Evolutionary conservation across 2,329 filamentous ascomycete genomes (phyloP).

Genomic region (Chrysoporthe puriensis): DNA sequence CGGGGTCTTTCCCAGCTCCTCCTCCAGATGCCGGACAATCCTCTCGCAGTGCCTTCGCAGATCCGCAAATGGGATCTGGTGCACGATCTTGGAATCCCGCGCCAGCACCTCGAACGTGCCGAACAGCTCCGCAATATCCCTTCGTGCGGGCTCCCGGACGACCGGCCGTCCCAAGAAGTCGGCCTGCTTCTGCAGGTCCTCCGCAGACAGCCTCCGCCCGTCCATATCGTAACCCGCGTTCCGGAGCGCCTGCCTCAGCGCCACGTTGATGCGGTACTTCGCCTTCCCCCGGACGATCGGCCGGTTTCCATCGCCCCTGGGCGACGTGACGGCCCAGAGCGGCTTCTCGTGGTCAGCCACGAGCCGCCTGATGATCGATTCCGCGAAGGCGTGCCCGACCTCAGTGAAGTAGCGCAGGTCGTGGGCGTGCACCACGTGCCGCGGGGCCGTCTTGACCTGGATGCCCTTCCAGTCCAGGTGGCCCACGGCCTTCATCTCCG

Average conservation of each 20-base stretch:
- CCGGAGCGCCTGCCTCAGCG: constrained; percentile 31
- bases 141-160: background rate
- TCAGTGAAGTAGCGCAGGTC: constrained; percentile 20
- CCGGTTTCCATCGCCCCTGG: background rate
- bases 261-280: constrained; percentile 27
- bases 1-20: constrained; percentile 8
- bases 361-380: constrained; percentile 19
- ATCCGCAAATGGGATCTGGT: constrained; percentile 7
- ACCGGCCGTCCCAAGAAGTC: background rate
- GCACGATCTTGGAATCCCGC: constrained; percentile 14
- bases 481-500: constrained; percentile 1
- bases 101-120: constrained; percentile 30
- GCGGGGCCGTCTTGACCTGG: constrained; percentile 4
- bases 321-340: constrained; percentile 14
- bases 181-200: background rate
- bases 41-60: constrained; percentile 23
- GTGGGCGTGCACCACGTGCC: constrained; percentile 6
- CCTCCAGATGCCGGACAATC: constrained; percentile 27
- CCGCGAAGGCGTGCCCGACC: constrained; percentile 6
- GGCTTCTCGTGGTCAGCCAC: constrained; percentile 16
- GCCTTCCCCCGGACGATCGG: constrained; percentile 20
- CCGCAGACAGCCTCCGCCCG: constrained; percentile 25
- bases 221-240: constrained; percentile 32
- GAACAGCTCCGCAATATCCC: constrained; percentile 23
- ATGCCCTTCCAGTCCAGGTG: background rate